phyloP scores from a whole-genome alignment of 768 basidiomycete genomes.

The Hypsizygus marmoreus region DNA sequence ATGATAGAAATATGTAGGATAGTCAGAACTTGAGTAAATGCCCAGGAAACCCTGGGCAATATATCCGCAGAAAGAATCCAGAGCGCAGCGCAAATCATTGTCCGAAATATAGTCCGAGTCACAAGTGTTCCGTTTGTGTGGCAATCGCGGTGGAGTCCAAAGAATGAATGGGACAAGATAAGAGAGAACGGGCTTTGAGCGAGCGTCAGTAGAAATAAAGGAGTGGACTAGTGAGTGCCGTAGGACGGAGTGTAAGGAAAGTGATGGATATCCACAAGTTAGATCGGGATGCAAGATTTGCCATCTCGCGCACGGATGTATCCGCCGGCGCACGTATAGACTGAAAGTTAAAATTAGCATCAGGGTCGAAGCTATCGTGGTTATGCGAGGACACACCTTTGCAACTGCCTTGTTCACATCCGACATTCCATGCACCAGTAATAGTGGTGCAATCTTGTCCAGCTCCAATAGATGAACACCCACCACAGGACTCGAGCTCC shows the following conservation, averaged over 20 bases:
- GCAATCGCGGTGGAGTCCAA: too few species aligned
- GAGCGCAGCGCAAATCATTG: too few species aligned
- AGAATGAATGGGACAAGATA: too few species aligned
- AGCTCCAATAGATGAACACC: slow-evolving; percentile 61
- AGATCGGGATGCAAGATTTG: slow-evolving; percentile 42
- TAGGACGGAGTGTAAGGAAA: background rate
- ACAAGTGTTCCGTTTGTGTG: too few species aligned
- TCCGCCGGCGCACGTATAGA: slow-evolving; percentile 52
- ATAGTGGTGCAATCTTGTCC: slow-evolving; percentile 78
- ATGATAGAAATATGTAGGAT: too few species aligned
- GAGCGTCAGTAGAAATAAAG: too few species aligned
- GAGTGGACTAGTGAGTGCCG: too few species aligned
- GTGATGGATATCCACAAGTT: slow-evolving; percentile 19
- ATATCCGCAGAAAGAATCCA: too few species aligned
- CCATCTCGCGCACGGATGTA: slow-evolving; percentile 45
- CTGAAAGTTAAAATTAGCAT: slow-evolving; percentile 25
- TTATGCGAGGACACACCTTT: slow-evolving; percentile 41
- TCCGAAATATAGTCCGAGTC: too few species aligned
- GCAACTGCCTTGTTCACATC: slow-evolving; percentile 61
- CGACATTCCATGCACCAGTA: slow-evolving; percentile 64
- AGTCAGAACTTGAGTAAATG: too few species aligned
- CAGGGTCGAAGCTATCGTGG: background rate
- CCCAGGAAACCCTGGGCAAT: too few species aligned
- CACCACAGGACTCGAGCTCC: slow-evolving; percentile 77
- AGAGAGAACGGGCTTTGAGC: too few species aligned